Evolutionary conservation across 176 grass and related monocot genomes (phyloP).

Genomic region (sorghum (Sorghum bicolor)): Sorghum_bicolor_NCBIv3 NC_012873.2:56425501-56426000

Average conservation of each 20-base stretch:
- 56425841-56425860: conserved; percentile 78
- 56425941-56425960: conserved; percentile 22
- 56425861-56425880: conserved; percentile 50
- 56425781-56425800: conserved; percentile 80
- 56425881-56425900: neutral
- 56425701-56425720: conserved; percentile 65
- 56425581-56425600: conserved; percentile 38
- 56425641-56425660: conserved; percentile 58
- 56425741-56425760: conserved; percentile 60
- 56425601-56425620: conserved; percentile 43
- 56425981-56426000: conserved; percentile 23
- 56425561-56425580: conserved; percentile 40
- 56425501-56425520: conserved; percentile 46
- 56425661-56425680: conserved; percentile 80
- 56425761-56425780: conserved; percentile 48
- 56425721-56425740: conserved; percentile 64
- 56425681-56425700: conserved; percentile 81
- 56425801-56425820: conserved; percentile 68
- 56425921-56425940: conserved; percentile 22
- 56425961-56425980: conserved; percentile 22
- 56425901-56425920: conserved; percentile 40
- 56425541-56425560: conserved; percentile 52
- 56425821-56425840: conserved; percentile 74
- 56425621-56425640: conserved; percentile 52
- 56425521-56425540: conserved; percentile 47